Conservation (phyloP, 1,284 basidiomycete genomes). For the Ganoderma meredithae region DNA sequence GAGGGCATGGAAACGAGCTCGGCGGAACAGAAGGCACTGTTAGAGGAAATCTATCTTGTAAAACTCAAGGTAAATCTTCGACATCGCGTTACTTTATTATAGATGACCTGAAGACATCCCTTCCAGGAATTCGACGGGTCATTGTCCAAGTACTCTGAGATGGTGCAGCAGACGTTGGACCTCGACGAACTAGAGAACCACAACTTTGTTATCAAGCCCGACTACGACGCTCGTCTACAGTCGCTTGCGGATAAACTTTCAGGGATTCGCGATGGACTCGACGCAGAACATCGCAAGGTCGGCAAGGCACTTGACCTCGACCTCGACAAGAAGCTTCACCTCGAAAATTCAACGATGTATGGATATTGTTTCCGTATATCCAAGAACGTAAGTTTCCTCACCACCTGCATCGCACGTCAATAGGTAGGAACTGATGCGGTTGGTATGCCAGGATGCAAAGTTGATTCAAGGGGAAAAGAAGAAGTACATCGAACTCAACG, state of each 20-base stretch:
- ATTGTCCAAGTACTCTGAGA: conserved; percentile 85
- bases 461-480: conserved; percentile 67
- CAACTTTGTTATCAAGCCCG: conserved; percentile 93
- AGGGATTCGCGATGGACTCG: conserved; percentile 78
- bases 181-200: conserved; percentile 86
- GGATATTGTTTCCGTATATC: conserved; percentile 96
- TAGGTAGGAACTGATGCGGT: conserved; percentile 13
- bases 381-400: conserved; percentile 67
- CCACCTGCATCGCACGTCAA: too few species aligned
- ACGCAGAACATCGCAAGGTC: conserved; percentile 82
- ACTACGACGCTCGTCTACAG: conserved; percentile 84
- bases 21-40: conserved; percentile 57
- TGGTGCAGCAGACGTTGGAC: conserved; percentile 97
- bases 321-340: conserved; percentile 94
- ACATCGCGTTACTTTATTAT: not conserved
- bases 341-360: conserved; percentile 92
- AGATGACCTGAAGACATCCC: not conserved
- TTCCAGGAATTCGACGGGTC: conserved; percentile 68
- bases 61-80: conserved; percentile 60
- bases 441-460: conserved; percentile 76
- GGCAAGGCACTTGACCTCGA: conserved; percentile 85
- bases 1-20: conserved; percentile 59
- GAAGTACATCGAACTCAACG: conserved; percentile 86
- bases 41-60: conserved; percentile 73
- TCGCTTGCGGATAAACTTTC: conserved; percentile 73